Conservation (phyloP, 164 flowering plant species). For the Umbilicus rupestris region DNA sequence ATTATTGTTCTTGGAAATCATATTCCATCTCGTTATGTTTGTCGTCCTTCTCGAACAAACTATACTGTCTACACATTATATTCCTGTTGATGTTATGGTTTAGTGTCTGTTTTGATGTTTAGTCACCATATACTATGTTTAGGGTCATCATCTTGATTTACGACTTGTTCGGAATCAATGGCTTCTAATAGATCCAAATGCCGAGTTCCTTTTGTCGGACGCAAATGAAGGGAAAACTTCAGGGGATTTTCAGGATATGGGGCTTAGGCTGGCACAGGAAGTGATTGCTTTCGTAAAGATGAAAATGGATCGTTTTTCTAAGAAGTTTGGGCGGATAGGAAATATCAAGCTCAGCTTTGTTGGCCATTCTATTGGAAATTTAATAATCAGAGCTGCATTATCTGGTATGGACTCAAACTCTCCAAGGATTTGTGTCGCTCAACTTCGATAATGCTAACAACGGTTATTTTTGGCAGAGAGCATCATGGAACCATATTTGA, state of each 20-base stretch:
- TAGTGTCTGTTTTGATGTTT: neutral
- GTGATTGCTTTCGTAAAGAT: constrained; percentile 67
- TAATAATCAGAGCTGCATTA: constrained; percentile 80
- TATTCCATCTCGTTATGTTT: too few relatives aligned
- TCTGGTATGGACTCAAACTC: constrained; percentile 38
- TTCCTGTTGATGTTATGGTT: neutral
- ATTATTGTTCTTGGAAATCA: too few relatives aligned
- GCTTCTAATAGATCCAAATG: constrained; percentile 90
- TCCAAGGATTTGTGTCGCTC: constrained; percentile 7
- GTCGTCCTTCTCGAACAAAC: too few relatives aligned
- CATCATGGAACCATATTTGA: constrained; percentile 74
- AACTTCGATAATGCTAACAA: neutral
- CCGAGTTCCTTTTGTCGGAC: constrained; percentile 88
- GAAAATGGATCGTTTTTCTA: constrained; percentile 74
- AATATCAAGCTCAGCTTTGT: constrained; percentile 88
- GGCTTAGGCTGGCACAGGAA: constrained; percentile 79
- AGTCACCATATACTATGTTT: constrained; percentile 4
- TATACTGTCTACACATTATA: neutral
- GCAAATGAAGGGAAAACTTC: constrained; percentile 87
- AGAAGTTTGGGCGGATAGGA: constrained; percentile 46
- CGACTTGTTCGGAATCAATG: constrained; percentile 97
- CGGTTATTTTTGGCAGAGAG: constrained; percentile 43
- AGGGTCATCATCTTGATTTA: constrained; percentile 99
- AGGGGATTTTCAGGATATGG: constrained; percentile 93
- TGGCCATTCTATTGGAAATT: constrained; percentile 96